Evolutionary conservation across 495 filamentous ascomycete species (phyloP), one percentile per base, ranked within the genome.

Genomic region (Emericellopsis terricola): DNA sequence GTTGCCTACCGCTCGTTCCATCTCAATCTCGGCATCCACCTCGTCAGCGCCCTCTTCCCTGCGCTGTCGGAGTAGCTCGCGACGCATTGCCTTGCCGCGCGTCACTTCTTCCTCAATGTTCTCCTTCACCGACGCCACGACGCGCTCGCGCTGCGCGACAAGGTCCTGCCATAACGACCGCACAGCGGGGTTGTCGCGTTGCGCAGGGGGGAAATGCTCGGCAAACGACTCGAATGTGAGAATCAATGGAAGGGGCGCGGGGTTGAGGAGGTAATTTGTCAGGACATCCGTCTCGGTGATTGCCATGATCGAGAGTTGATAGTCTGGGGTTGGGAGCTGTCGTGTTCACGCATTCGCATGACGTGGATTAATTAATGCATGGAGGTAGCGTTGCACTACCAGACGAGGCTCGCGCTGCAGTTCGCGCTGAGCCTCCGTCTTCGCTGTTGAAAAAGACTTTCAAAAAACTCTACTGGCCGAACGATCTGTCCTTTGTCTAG

Each of bases 151-250:
- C 38, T 77, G 65, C 30, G 71, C 64, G 43, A 86, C 76, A 9
- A 91, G 59, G 51, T 87, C 79, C 8, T 76, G 69, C 44, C 89
- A 93, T n/a, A 93, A 58, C 3, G 62, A 59, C 37, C 68, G 68
- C 38, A 91, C 68, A 38, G 81, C 75, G 0, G 81, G 75, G 28
- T 81, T 78, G 21, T 64, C 59, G 34, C 73, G 78, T 37, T 77
- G 61, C 3, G 69, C 54, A 29, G 62, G 69, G 2, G 84, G 83
- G 41, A 93, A 89, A 24, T 89, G 59, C 18, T 73, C 65, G 19
- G 69, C 71, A 57, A 91, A 91, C 41, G 81, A 68, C 33, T 73
- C 60, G 18, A 87, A 56, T 10, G 81, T 72, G 43, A 87, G 64
- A 36, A 83, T 59, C 24, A 73, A 68, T 6, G 77, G 76, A 33